phyloP scores from a whole-genome alignment of 805 yeast species.

The Yamadazyma phyllophila region DNA sequence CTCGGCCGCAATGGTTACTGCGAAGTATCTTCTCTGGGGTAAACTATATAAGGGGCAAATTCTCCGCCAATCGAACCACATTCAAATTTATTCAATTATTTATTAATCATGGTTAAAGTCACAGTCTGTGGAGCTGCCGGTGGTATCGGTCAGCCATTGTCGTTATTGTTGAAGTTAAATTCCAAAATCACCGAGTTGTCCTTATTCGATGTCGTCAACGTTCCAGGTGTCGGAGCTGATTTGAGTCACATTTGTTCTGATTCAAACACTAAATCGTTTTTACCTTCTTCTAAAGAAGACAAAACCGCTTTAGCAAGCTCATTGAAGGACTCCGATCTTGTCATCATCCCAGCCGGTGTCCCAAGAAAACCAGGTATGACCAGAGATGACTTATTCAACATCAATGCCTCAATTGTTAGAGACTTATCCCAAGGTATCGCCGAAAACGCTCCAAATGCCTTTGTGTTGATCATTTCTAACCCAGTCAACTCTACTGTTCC shows the following conservation, averaged over 20 bases:
- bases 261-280: constrained; percentile 55
- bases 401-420: constrained; percentile 78
- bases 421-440: constrained; percentile 77
- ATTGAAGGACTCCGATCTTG: constrained; percentile 46
- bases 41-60: constrained; percentile 9
- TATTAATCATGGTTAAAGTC: constrained; percentile 54
- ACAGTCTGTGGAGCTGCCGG: constrained; percentile 91
- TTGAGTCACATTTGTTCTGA: constrained; percentile 78
- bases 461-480: constrained; percentile 80
- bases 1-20: neutral
- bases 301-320: constrained; percentile 45
- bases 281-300: constrained; percentile 55
- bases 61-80: neutral
- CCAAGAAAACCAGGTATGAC: constrained; percentile 96
- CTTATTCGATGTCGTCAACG: constrained; percentile 79
- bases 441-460: constrained; percentile 66
- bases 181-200: constrained; percentile 64
- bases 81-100: neutral
- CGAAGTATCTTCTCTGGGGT: constrained; percentile 9
- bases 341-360: constrained; percentile 78
- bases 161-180: constrained; percentile 72
- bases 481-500: constrained; percentile 95
- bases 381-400: constrained; percentile 82
- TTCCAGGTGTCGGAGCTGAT: constrained; percentile 88
- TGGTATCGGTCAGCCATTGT: constrained; percentile 92